phyloP scores from a whole-genome alignment of 2,329 filamentous ascomycete species.

The Alternaria infectoria region DNA sequence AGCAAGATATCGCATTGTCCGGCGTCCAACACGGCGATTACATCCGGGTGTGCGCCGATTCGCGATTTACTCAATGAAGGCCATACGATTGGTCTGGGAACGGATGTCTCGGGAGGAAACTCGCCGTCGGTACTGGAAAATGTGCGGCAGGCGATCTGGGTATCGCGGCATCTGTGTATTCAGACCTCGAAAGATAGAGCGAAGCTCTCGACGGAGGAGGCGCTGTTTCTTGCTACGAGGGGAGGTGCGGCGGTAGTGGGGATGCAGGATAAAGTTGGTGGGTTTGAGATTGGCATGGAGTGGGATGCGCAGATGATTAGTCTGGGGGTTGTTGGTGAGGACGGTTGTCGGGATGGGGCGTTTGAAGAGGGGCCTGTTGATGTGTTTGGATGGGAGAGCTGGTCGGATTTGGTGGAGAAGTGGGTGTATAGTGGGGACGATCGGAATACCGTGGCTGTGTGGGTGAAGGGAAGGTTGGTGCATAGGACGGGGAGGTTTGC shows the following conservation, averaged over 20 bases:
- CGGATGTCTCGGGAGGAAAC: slow-evolving; percentile 90
- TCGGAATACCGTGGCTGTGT: slow-evolving; percentile 84
- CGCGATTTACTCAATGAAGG: slow-evolving; percentile 75
- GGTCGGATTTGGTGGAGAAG: slow-evolving; percentile 85
- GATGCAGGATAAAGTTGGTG: slow-evolving; percentile 73
- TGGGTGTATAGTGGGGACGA: slow-evolving; percentile 96
- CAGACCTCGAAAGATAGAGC: slow-evolving; percentile 47
- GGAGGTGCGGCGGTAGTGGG: slow-evolving; percentile 86
- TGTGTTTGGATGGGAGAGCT: slow-evolving; percentile 89
- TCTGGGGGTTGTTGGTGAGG: slow-evolving; percentile 56
- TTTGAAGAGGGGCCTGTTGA: slow-evolving; percentile 73
- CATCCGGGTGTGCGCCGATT: slow-evolving; percentile 78
- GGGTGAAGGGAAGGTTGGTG: slow-evolving; percentile 85
- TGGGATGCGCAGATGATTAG: slow-evolving; percentile 89
- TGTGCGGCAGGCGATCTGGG: slow-evolving; percentile 80
- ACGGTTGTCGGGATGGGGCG: slow-evolving; percentile 42
- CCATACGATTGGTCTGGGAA: slow-evolving; percentile 83
- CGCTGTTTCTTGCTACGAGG: slow-evolving; percentile 82
- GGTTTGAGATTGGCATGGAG: slow-evolving; percentile 83
- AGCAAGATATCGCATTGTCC: slow-evolving; percentile 85
- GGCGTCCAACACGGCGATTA: slow-evolving; percentile 81
- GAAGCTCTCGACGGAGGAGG: slow-evolving; percentile 85
- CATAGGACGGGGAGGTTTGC: slow-evolving; percentile 55
- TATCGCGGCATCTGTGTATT: slow-evolving; percentile 75
- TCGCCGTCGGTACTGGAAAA: slow-evolving; percentile 80